These are phyloP conservation scores for Suaeda aralocaspica DNA, from an alignment of 148 eudicot species.

Conservation along the genomic window DNA sequence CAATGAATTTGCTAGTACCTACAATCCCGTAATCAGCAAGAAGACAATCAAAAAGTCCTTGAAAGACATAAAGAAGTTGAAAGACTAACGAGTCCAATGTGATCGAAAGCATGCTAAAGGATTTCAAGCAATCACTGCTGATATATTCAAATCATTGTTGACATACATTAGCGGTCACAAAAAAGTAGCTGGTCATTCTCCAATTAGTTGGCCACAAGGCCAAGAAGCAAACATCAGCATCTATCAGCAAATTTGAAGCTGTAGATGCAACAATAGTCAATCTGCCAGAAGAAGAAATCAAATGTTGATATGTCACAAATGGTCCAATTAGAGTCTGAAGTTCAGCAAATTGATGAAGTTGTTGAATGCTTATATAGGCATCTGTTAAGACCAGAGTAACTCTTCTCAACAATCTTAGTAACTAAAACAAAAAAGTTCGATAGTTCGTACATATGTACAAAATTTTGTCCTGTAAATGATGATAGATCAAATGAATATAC, in stretches of 20 bases:
- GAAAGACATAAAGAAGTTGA: slow-evolving; percentile 21
- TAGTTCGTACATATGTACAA: not conserved
- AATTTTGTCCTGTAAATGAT: not conserved
- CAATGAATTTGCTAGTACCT: slow-evolving; percentile 12
- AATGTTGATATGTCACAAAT: not conserved
- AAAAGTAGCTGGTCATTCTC: not conserved
- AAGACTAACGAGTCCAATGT: not conserved
- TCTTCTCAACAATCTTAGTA: slow-evolving; percentile 38
- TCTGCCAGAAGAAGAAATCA: not conserved
- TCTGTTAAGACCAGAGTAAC: slow-evolving; percentile 37
- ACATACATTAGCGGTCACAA: slow-evolving; percentile 11
- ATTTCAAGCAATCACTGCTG: slow-evolving; percentile 23
- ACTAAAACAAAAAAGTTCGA: slow-evolving; percentile 16
- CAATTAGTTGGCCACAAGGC: not conserved
- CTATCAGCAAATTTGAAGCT: slow-evolving; percentile 10
- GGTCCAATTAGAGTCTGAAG: slow-evolving; percentile 20
- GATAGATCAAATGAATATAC: not conserved
- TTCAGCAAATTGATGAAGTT: slow-evolving; percentile 31
- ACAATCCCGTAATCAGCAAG: slow-evolving; percentile 20
- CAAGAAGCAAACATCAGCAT: not conserved
- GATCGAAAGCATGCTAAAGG: slow-evolving; percentile 1
- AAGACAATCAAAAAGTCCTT: slow-evolving; percentile 22
- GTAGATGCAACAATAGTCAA: slow-evolving; percentile 12
- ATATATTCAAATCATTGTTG: slow-evolving; percentile 24
- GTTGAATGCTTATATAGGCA: slow-evolving; percentile 34